phyloP scores from a whole-genome alignment of 78 protist species.

The Anaeramoeba flamelloides region DNA sequence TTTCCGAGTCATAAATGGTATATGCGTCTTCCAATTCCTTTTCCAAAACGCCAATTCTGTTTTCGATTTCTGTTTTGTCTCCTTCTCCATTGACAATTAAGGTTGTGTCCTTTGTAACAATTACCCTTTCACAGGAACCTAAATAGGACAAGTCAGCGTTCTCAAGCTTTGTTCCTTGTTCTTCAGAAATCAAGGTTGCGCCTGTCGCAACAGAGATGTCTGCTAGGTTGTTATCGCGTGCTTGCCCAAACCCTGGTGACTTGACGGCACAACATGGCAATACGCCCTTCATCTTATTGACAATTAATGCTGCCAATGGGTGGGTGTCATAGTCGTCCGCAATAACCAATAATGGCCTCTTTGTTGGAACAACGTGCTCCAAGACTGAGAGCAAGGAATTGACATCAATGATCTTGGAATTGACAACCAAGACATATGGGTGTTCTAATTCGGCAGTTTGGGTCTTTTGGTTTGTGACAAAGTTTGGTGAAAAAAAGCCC shows the following conservation, averaged over 20 bases:
- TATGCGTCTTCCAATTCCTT: no score
- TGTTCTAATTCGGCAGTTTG: no score
- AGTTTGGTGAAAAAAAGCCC: slow-evolving; percentile 88
- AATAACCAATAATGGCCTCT: slow-evolving; percentile 67
- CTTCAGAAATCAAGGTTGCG: slow-evolving; percentile 22
- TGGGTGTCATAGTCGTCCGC: slow-evolving; percentile 89
- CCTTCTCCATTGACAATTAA: slow-evolving; percentile 85
- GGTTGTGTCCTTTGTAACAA: slow-evolving; percentile 71
- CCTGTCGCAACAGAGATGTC: slow-evolving; percentile 55
- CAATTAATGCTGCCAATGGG: slow-evolving; percentile 69
- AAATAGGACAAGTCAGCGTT: slow-evolving; percentile 28
- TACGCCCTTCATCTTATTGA: slow-evolving; percentile 73
- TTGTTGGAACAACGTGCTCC: slow-evolving; percentile 1
- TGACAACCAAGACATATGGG: no score
- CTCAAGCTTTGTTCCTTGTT: slow-evolving; percentile 19
- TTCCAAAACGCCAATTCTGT: no score
- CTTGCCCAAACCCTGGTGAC: slow-evolving; percentile 99
- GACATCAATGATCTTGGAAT: slow-evolving; percentile 51
- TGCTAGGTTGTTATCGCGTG: slow-evolving; percentile 69
- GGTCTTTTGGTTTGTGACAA: slow-evolving; percentile 73
- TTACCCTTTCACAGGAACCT: slow-evolving; percentile 61
- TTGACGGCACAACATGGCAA: slow-evolving; percentile 58
- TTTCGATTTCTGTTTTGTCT: slow-evolving; percentile 36
- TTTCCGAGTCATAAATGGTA: no score
- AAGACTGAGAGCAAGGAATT: no score